These are phyloP conservation scores for Fusarium coffeatum DNA, from an alignment of 2,329 filamentous ascomycete genomes.

Conservation along the genomic window DNA sequence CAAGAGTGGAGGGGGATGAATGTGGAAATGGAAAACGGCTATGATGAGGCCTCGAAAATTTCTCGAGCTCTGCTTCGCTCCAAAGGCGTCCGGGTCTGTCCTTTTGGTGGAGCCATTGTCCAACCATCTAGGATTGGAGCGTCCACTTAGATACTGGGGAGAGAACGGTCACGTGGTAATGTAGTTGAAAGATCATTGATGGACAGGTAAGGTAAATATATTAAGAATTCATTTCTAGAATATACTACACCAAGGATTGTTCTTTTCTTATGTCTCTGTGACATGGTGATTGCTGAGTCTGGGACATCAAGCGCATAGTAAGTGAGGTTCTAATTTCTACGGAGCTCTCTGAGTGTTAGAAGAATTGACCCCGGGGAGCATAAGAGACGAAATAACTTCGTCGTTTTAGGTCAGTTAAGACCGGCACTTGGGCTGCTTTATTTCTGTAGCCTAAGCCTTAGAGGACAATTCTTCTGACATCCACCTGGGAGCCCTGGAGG, in stretches of 20 bases:
- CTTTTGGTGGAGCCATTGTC: constrained; percentile 40
- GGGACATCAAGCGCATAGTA: neutral
- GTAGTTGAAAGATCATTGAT: neutral
- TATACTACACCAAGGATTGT: neutral
- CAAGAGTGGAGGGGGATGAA: constrained; percentile 26
- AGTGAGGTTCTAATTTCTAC: no score
- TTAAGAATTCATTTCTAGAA: neutral
- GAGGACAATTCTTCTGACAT: no score
- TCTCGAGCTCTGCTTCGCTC: constrained; percentile 49
- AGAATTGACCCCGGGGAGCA: no score
- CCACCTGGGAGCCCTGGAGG: neutral
- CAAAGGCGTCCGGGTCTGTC: constrained; percentile 25
- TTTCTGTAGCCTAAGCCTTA: no score
- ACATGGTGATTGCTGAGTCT: neutral
- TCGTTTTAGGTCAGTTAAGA: no score
- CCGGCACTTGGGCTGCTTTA: no score
- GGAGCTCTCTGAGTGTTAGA: no score
- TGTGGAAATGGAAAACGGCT: constrained; percentile 31
- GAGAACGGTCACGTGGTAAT: constrained; percentile 41
- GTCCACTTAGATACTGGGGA: constrained; percentile 36
- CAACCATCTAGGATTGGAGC: constrained; percentile 18
- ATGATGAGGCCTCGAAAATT: constrained; percentile 53
- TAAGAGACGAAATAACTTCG: no score
- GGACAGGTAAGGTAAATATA: neutral
- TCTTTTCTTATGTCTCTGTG: neutral